phyloP scores from a whole-genome alignment of 371 early-diverging fungal genomes.

The Choanephora cucurbitarum region DNA sequence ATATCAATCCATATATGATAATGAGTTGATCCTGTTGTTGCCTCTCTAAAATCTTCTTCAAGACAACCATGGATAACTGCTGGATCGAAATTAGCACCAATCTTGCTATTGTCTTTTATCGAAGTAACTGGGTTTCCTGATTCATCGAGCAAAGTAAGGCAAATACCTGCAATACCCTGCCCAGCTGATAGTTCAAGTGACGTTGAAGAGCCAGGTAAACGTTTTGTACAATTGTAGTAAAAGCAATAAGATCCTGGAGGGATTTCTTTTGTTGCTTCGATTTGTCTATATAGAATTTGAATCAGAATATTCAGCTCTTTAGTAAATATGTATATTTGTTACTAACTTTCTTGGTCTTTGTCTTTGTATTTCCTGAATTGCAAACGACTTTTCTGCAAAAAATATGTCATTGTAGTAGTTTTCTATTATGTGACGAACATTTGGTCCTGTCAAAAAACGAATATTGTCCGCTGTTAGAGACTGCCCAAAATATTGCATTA shows the following conservation, averaged over 20 bases:
- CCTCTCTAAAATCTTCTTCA: conserved; percentile 37
- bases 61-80: conserved; percentile 31
- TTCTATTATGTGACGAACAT: conserved; percentile 55
- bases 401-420: conserved; percentile 34
- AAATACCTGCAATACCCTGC: conserved; percentile 74
- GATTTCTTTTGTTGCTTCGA: conserved; percentile 15
- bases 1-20: conserved; percentile 64
- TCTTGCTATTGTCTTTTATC: conserved; percentile 15
- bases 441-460: conserved; percentile 54
- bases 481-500: conserved; percentile 70
- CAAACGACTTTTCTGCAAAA: conserved; percentile 8
- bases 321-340: neutral
- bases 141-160: conserved; percentile 60
- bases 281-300: conserved; percentile 3
- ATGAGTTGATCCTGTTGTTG: conserved; percentile 18
- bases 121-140: conserved; percentile 38
- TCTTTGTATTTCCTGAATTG: conserved; percentile 7
- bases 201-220: conserved; percentile 39
- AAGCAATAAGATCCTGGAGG: conserved; percentile 32
- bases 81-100: conserved; percentile 31
- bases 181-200: conserved; percentile 52
- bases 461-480: conserved; percentile 56
- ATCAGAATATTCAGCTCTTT: neutral
- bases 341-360: conserved; percentile 5
- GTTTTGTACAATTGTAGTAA: conserved; percentile 52